phyloP scores from a whole-genome alignment of 2,329 filamentous ascomycete genomes.

The Fusarium nisikadoi region DNA sequence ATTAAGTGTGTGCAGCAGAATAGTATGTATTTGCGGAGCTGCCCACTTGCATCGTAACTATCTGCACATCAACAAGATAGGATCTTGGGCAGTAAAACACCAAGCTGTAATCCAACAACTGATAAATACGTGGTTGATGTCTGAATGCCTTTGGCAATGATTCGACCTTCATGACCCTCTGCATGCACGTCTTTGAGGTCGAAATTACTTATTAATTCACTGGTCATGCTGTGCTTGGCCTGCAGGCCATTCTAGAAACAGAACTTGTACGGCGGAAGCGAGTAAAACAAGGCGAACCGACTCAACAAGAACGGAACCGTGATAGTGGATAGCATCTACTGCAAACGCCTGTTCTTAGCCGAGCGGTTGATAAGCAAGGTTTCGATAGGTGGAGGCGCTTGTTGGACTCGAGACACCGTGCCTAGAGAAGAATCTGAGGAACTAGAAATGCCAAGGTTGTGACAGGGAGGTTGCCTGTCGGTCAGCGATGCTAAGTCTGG shows the following conservation, averaged over 20 bases:
- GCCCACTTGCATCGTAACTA: constrained; percentile 27
- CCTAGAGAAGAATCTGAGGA: constrained; percentile 5
- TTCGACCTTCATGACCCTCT: not conserved
- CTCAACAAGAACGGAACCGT: constrained; percentile 16
- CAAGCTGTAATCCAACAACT: constrained; percentile 10
- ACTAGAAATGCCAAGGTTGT: constrained; percentile 14
- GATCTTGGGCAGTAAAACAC: not conserved
- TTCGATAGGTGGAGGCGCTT: constrained; percentile 37
- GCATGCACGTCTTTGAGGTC: not conserved
- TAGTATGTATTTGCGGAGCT: constrained; percentile 29
- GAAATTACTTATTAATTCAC: constrained; percentile 8
- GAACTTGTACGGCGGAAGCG: constrained; percentile 12
- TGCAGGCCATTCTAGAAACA: constrained; percentile 11
- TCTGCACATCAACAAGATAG: constrained; percentile 21
- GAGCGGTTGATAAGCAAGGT: constrained; percentile 31
- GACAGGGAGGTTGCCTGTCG: constrained; percentile 33
- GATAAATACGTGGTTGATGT: not conserved
- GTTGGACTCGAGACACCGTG: constrained; percentile 26
- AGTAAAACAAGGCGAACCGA: constrained; percentile 26
- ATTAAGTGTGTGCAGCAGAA: constrained; percentile 41
- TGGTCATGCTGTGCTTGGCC: constrained; percentile 9
- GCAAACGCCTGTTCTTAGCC: constrained; percentile 32
- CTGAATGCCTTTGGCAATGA: not conserved
- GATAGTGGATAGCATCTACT: constrained; percentile 20
- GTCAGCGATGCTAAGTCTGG: constrained; percentile 21